Base-by-base conservation (phyloP, 768 basidiomycete genomes). In the Hysterangium stoloniferum region DNA sequence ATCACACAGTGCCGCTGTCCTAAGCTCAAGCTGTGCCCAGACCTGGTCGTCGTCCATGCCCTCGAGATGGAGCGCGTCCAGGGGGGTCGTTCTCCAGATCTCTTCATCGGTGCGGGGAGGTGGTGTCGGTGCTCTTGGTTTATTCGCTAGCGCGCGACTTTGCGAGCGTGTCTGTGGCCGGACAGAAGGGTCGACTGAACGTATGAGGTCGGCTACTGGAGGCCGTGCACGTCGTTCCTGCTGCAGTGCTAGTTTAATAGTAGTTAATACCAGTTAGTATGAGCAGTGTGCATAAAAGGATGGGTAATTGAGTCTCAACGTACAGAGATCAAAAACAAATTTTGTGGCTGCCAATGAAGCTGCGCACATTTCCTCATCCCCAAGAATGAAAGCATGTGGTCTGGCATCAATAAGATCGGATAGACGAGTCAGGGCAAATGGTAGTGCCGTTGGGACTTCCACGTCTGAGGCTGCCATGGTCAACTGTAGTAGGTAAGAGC, bases 21-120 rank as follows among this genome's bases (percentile, higher is more conserved):
- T 72, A 48, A 99, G 70, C 61, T 98, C 95, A 48, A 98, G 65
- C 68, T 99, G 95, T 34, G 83, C 84, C 95, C 95, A 99, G 24
- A 97, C 71, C 64, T 95, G 93, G 51, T 89, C 87, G 20, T 79
- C 75, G 57, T 82, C 84, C 79, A 96, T 83, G 15, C 76, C 83
- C 19, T 90, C 79, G 11, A 82, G 71, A 53, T 81, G 86, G 17
- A 99, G 75, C 31, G 77, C 77, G 6, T 79, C 70, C 2, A 97
- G 65, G 5, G 93, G 93, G 0, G 95, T 96, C 22, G 62, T 27
- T 68, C 68, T 45, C 70, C 61, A 70, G 9, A 64, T 48, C 4
- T 61, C 41, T 37, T 61, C 65, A 27, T 63, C 33, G 8, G 27
- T 59, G 31, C 53, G 43, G 2, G 56, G 64, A 13, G 63, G 59